Evolutionary conservation across 306 rosid species (phyloP), one percentile per base, ranked within the genome.

Genomic region (Citrullus colocynthis): DNA sequence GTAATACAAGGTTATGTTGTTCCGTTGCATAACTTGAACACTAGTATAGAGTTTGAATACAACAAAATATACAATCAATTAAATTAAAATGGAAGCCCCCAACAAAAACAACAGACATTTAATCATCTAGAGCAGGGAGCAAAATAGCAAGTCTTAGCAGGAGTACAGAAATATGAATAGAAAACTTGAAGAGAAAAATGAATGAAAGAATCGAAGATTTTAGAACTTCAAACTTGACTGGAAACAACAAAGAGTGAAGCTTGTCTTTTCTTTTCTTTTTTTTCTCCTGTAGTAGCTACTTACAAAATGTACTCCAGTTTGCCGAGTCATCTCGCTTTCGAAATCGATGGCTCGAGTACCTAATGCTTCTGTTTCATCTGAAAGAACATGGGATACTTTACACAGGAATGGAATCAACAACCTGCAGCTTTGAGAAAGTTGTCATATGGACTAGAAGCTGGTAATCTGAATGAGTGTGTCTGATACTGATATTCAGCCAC

Each of bases 361-460:
- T 69, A 21, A 45, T 45, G 16, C 6, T 5, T 72, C 56, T 9
- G 42, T 58, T 72, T 49, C 59, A 30, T 48, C 42, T 48, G 42
- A 24, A 44, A 70, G 57, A 70, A 6, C 75, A 70, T 44, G 75
- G 24, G 75, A 21, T 42, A 48, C 34, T 69, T 69, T 69, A 45
- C 34, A 44, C 39, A 42, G 55, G 70, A 76, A 78, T 32, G 69
- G 45, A 71, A 34, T 92, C 85, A 96, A 84, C 93, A 96, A 76
- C 98, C 98, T 37, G 99, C 99, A 51, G 98, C 99, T 83, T 96
- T 96, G 42, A 92, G 85, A 83, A 96, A 96, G 88, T 88, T 82
- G 76, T 96, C 99, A 7, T 77, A 91, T 77, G 99, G 99, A 78
- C 93, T 96, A 39, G 99, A 80, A 17, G 91, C 88, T 4, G 99